Percentiles rank a stretch among this genome's conserved stretches.
Conservation (phyloP, 345 rosid species). For the Syzygium oleosum region DNA sequence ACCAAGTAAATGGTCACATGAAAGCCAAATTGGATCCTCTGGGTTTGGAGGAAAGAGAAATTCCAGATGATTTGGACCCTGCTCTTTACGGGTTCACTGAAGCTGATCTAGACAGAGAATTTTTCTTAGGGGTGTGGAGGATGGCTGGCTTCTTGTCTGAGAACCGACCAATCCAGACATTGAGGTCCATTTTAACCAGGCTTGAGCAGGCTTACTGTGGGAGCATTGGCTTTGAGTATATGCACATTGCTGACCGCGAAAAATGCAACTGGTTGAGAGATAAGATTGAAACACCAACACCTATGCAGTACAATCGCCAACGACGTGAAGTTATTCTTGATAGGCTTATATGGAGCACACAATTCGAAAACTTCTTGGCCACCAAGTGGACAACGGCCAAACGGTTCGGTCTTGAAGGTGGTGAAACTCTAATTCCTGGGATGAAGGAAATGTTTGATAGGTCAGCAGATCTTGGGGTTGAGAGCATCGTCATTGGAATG, state of each 20-base stretch:
- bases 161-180: conserved; percentile 12
- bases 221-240: conserved; percentile 14
- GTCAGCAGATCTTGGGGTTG: conserved; percentile 17
- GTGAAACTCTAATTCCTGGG: conserved; percentile 16
- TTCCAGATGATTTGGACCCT: conserved; percentile 11
- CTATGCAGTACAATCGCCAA: conserved; percentile 15
- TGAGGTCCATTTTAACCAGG: conserved; percentile 10
- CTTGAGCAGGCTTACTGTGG: conserved; percentile 20
- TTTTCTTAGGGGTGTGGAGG: conserved; percentile 16
- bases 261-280: conserved; percentile 16
- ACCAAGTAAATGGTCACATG: conserved; percentile 16
- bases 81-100: conserved; percentile 12
- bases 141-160: conserved; percentile 15
- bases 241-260: conserved; percentile 17
- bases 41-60: conserved; percentile 8
- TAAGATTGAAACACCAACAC: conserved; percentile 13
- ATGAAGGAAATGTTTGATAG: conserved; percentile 20
- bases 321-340: conserved; percentile 17
- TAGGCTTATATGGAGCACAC: conserved; percentile 19
- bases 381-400: conserved; percentile 18
- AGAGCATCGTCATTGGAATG: conserved; percentile 16
- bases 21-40: conserved; percentile 14
- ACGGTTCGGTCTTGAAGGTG: conserved; percentile 20
- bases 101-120: conserved; percentile 14
- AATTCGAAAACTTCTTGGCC: conserved; percentile 12